Base-by-base conservation (phyloP, 2,329 filamentous ascomycete genomes). In the Pyricularia sp. region DNA sequence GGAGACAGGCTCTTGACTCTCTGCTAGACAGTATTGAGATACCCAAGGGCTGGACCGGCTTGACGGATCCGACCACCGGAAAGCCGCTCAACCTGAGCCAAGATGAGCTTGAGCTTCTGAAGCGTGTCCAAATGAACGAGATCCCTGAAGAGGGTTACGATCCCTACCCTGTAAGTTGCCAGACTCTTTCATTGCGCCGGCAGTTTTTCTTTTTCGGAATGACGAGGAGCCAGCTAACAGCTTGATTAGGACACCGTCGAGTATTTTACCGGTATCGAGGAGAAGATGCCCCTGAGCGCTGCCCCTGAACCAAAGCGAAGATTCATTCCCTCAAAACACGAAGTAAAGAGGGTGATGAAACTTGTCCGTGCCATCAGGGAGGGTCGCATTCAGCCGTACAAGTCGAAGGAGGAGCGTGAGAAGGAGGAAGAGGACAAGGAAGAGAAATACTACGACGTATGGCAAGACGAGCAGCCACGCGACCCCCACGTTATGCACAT, bases 261-360 rank as follows among this genome's bases (percentile, higher is more conserved):
- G 71, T 99, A 92, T 80, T 99, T 97, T 75, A 94, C 91, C 12
- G 88, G 90, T 68, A 88, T 92, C 71, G 84, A 89, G 73, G 94
- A 99, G 77, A 87, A 89, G 68, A 97, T 99, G 93, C 94, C 94
- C 16, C 76, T 99, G 65, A 97, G 91, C 73, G 88, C 93, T 60
- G 94, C 94, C 0, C 94, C 94, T 7, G 94, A 99, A 74, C 94
- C 94, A 1, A 99, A 99, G 79, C 85, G 94, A 68, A 88, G 94
- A 70, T 99, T 97, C 75, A 79, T 99, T 10, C 94, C 96, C 7
- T 97, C 93, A 61, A 97, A 97, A 77, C 91, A 99, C 75, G 94
- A 99, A 77, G 89, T 91, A 35, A 97, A 97, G 80, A 86, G 93
- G 65, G 86, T 99, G 63, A 96, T 97, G 86, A 97, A 99, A 79